Evolutionary conservation across 2,329 filamentous ascomycete species (phyloP).

Genomic region (Pseudocercospora pini-densiflorae): DNA sequence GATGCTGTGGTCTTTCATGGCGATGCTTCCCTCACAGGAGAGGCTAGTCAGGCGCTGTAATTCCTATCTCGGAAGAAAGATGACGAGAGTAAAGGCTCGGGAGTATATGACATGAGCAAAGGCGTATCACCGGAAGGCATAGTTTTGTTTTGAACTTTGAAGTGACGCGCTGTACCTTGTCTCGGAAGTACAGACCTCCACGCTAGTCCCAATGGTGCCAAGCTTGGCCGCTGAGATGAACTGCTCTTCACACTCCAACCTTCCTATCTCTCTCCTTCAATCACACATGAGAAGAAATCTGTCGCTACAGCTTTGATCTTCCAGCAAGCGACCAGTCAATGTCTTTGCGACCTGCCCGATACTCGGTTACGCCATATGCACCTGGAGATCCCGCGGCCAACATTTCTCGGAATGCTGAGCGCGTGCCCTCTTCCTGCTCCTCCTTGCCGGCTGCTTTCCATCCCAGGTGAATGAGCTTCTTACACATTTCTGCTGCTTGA

Average conservation of each 20-base stretch:
- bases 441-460: neutral
- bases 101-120: no score
- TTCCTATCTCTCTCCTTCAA: neutral
- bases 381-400: slow-evolving; percentile 17
- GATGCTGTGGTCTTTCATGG: neutral
- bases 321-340: neutral
- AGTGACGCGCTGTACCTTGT: no score
- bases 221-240: neutral
- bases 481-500: neutral
- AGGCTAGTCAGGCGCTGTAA: neutral
- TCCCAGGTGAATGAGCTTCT: neutral
- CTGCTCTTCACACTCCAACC: neutral
- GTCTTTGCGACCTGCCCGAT: neutral
- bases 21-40: neutral
- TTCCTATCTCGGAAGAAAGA: neutral
- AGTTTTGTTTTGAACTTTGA: no score
- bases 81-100: no score
- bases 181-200: no score
- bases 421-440: slow-evolving; percentile 10
- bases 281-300: neutral
- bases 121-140: no score
- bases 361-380: slow-evolving; percentile 18
- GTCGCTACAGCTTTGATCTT: neutral
- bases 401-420: slow-evolving; percentile 16
- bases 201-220: neutral